Percentiles rank a stretch among this genome's conserved stretches.
phyloP scores from a whole-genome alignment of 768 basidiomycete genomes.

The Rhodotorula graminis region DNA sequence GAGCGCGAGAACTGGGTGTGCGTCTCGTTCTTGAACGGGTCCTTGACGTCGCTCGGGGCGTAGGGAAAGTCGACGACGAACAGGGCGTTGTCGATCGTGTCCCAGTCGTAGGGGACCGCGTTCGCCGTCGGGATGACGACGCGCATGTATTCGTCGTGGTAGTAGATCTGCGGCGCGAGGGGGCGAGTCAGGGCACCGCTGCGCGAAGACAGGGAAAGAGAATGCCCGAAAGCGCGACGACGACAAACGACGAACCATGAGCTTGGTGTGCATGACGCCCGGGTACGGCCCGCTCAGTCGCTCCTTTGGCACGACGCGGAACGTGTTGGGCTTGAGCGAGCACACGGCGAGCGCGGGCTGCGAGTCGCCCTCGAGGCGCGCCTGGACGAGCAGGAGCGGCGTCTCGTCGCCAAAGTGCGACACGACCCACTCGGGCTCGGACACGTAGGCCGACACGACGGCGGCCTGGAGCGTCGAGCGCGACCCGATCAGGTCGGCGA shows the following conservation, averaged over 20 bases:
- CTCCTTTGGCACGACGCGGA: background rate
- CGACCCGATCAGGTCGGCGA: slow-evolving; percentile 39
- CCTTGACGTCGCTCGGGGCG: background rate
- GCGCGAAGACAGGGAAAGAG: no score
- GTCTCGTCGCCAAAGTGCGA: slow-evolving; percentile 9
- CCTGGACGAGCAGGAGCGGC: slow-evolving; percentile 24
- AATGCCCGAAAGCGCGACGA: background rate
- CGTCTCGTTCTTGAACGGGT: slow-evolving; percentile 24
- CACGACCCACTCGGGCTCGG: slow-evolving; percentile 21
- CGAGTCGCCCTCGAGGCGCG: background rate
- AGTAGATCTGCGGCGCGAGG: slow-evolving; percentile 13
- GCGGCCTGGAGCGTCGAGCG: slow-evolving; percentile 34
- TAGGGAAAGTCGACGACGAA: slow-evolving; percentile 34
- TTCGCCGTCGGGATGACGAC: slow-evolving; percentile 37
- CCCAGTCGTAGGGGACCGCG: slow-evolving; percentile 28
- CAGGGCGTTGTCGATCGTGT: slow-evolving; percentile 27
- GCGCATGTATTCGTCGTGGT: slow-evolving; percentile 16
- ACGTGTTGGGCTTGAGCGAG: background rate
- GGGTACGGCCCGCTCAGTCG: no score
- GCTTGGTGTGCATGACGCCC: slow-evolving; percentile 29
- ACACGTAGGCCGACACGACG: slow-evolving; percentile 43
- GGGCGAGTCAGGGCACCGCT: no score
- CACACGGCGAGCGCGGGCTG: background rate
- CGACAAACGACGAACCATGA: slow-evolving; percentile 3
- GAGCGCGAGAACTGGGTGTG: slow-evolving; percentile 12